A percentile compares a stretch with the other conserved stretches of the same genome.
These are phyloP conservation scores for Candida glucosophila DNA, from an alignment of 1,139 yeast genomes.

Conservation along the genomic window DNA sequence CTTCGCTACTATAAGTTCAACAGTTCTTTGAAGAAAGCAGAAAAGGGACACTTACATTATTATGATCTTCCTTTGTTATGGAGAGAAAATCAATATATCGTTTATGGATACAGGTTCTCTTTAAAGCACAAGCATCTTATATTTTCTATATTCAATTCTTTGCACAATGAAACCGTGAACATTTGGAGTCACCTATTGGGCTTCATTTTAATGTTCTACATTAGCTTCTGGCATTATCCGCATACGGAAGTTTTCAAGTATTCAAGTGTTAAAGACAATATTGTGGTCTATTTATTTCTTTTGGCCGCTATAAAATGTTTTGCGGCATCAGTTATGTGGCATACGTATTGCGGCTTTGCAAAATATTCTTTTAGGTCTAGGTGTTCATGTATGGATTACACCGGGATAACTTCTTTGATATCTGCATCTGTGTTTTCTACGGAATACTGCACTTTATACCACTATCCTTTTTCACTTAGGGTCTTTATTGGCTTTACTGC, in stretches of 20 bases:
- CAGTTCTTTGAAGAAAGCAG: conserved; percentile 49
- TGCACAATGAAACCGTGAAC: conserved; percentile 85
- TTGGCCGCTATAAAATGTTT: conserved; percentile 72
- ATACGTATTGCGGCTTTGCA: conserved; percentile 79
- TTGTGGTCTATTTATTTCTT: conserved; percentile 56
- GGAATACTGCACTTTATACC: conserved; percentile 70
- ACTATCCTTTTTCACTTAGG: conserved; percentile 42
- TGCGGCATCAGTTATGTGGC: conserved; percentile 79
- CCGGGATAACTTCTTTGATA: conserved; percentile 85
- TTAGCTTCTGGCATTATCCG: conserved; percentile 60
- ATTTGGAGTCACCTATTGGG: conserved; percentile 91
- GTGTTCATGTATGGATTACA: conserved; percentile 91
- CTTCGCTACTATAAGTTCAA: conserved; percentile 52
- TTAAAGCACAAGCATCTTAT: conserved; percentile 54
- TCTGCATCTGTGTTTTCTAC: conserved; percentile 86
- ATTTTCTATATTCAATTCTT: conserved; percentile 43
- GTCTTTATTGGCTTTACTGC: conserved; percentile 54
- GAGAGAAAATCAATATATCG: conserved; percentile 85
- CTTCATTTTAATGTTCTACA: conserved; percentile 44
- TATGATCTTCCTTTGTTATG: conserved; percentile 87
- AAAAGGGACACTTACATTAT: conserved; percentile 52
- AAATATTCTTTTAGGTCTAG: conserved; percentile 53
- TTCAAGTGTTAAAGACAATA: conserved; percentile 39
- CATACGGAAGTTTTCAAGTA: conserved; percentile 28
- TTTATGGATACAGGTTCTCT: conserved; percentile 80